phyloP scores from a whole-genome alignment of 2,329 filamentous ascomycete species.

The Fusarium sp. region DNA sequence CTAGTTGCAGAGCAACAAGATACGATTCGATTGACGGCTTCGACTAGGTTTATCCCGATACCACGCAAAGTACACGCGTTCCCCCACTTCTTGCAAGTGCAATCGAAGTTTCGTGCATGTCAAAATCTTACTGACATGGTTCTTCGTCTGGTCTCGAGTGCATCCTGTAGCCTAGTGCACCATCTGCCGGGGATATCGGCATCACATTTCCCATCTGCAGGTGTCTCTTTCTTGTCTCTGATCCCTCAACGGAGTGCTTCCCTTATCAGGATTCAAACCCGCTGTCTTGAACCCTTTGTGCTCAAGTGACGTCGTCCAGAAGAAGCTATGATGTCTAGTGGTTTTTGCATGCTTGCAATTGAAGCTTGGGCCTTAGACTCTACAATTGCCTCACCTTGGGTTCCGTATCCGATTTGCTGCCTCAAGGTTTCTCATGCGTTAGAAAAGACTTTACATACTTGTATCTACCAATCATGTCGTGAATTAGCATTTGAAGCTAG shows the following conservation, averaged over 20 bases:
- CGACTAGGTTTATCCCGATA: constrained; percentile 8
- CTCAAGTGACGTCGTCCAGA: constrained; percentile 38
- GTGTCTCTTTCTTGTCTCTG: constrained; percentile 35
- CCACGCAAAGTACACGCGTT: constrained; percentile 13
- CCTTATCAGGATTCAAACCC: constrained; percentile 22
- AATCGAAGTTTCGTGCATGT: constrained; percentile 27
- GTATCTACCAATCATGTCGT: neutral
- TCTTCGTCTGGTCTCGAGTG: constrained; percentile 38
- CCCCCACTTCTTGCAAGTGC: constrained; percentile 11
- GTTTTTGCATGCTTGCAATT: constrained; percentile 21
- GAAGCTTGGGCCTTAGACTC: constrained; percentile 24
- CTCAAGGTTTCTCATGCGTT: constrained; percentile 23
- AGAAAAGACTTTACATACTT: constrained; percentile 11
- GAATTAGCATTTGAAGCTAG: neutral
- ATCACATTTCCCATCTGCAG: constrained; percentile 43
- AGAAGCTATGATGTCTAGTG: constrained; percentile 5
- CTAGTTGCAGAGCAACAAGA: constrained; percentile 1
- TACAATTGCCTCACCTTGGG: constrained; percentile 27
- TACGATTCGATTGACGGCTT: constrained; percentile 17
- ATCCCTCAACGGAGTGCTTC: constrained; percentile 34
- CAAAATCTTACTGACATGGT: constrained; percentile 31
- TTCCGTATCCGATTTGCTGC: constrained; percentile 19
- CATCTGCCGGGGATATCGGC: constrained; percentile 43
- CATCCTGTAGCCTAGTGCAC: constrained; percentile 19
- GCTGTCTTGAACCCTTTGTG: constrained; percentile 27